A percentile compares a stretch with the other conserved stretches of the same genome.
Conservation (phyloP, 805 yeast genomes). For the Starmerella floricola region DNA sequence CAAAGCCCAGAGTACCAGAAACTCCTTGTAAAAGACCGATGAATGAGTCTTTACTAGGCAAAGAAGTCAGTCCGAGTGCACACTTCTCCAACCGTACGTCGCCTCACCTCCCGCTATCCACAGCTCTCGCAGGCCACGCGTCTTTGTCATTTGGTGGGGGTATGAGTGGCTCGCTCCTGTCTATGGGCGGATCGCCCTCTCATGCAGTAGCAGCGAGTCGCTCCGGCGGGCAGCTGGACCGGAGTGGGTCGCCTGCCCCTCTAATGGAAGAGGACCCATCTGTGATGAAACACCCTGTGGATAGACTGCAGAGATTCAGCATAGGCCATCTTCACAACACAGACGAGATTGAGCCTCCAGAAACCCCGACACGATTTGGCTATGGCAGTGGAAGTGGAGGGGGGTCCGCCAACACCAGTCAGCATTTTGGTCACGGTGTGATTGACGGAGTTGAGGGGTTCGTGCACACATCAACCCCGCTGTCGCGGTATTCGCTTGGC, state of each 20-base stretch:
- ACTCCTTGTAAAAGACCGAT: slow-evolving; percentile 44
- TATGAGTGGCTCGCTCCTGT: no score
- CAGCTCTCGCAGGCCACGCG: no score
- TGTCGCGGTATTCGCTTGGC: slow-evolving; percentile 6
- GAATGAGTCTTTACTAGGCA: not conserved
- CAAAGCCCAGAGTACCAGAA: slow-evolving; percentile 35
- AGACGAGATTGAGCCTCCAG: slow-evolving; percentile 12
- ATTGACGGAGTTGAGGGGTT: not conserved
- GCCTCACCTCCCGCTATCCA: slow-evolving; percentile 2
- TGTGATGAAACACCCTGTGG: slow-evolving; percentile 8
- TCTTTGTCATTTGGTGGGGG: no score
- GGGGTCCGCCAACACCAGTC: no score
- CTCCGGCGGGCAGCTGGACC: no score
- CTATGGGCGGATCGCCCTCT: no score
- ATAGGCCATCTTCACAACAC: slow-evolving; percentile 8
- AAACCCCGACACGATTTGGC: slow-evolving; percentile 19
- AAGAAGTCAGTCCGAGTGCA: not conserved
- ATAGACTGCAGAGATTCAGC: slow-evolving; percentile 18
- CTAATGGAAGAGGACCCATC: not conserved
- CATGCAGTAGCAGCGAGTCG: no score
- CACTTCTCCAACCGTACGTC: not conserved
- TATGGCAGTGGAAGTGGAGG: slow-evolving; percentile 1
- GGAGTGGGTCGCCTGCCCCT: no score
- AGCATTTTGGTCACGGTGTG: no score
- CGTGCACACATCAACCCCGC: slow-evolving; percentile 17